These are phyloP conservation scores for Lactarius akahatsu DNA, from an alignment of 768 basidiomycete species.

Conservation along the genomic window DNA sequence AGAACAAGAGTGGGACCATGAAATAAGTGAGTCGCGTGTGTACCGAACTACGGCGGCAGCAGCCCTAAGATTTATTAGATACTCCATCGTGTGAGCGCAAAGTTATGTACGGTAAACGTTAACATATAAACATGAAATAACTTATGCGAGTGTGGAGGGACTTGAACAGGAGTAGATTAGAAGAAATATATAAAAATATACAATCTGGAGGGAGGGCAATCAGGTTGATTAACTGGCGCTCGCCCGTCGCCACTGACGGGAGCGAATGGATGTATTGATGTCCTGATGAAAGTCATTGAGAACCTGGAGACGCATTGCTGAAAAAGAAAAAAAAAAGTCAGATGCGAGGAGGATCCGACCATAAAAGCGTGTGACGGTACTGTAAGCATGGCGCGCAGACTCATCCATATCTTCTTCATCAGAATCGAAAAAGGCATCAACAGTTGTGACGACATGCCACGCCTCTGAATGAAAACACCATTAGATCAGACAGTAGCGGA, in stretches of 20 bases:
- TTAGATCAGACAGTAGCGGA: background rate
- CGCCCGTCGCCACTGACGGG: constrained; percentile 12
- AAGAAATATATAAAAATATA: background rate
- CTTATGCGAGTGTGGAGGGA: constrained; percentile 20
- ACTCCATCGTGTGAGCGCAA: constrained; percentile 2
- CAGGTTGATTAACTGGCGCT: constrained; percentile 3
- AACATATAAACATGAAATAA: constrained; percentile 31
- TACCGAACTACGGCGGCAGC: background rate
- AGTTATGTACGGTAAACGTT: constrained; percentile 18
- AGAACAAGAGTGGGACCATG: constrained; percentile 1
- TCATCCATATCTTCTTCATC: constrained; percentile 71
- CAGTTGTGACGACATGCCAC: constrained; percentile 63
- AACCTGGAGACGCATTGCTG: constrained; percentile 27
- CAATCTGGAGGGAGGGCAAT: background rate
- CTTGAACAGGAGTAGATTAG: background rate
- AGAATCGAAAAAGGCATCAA: constrained; percentile 74
- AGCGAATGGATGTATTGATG: constrained; percentile 2
- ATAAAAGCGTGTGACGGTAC: constrained; percentile 40
- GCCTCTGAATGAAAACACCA: constrained; percentile 49
- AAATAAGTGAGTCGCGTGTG: background rate
- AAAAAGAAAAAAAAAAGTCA: background rate
- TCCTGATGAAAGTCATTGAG: constrained; percentile 22
- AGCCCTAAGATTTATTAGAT: constrained; percentile 12
- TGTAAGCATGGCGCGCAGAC: constrained; percentile 61
- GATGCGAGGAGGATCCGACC: background rate